Evolutionary conservation across 2,329 filamentous ascomycete species (phyloP), one percentile per base, ranked within the genome.

Genomic region (Penicillium sclerotiorum): DNA sequence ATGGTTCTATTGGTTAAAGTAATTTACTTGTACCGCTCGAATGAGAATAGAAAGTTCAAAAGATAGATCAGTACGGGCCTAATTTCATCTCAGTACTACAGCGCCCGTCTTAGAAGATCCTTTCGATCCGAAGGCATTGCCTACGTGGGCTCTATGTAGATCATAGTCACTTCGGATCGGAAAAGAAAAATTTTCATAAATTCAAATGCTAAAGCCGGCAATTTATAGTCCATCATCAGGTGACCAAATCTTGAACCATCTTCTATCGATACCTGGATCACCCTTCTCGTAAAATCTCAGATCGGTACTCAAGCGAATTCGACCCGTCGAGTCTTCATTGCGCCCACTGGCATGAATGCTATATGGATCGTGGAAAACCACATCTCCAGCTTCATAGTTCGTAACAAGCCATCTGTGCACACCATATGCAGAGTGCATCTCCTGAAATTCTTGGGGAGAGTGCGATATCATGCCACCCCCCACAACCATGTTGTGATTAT

Each of bases 351-450:
- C 69, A 59, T 77, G 71, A n/a, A 76, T 68, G 52, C 68, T 67
- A 53, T 70, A 74, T 8, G 74, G 69, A 49, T 73, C 68, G 57
- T 78, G 76, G 42, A 79, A 74, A 5, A 73, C 69, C 8, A 72
- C 69, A 61, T 73, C 70, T 2, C 69, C 70, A 4, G 69, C 69
- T 53, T 73, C 70, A 53, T 72, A 73, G 46, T 65, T 56, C 2
- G 63, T 63, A 4, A 67, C 60, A 12, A 73, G 50, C 70, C 69
- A 73, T 13, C 44, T 49, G 21, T 55, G 49, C 17, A 54, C 45
- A 15, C 54, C 55, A 13, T 50, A 41, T 4, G 50, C 51, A 23
- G 62, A 66, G n/a, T 58, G 52, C 36, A 56, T 59, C 1, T 56
- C 51, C 28, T 63, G 56, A 8, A 58, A 55, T 8, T 55, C 45